Percentiles rank a stretch among this genome's conserved stretches.
These are phyloP conservation scores for Paecilomyces variotii DNA, from an alignment of 2,329 filamentous ascomycete genomes.

Conservation along the genomic window DNA sequence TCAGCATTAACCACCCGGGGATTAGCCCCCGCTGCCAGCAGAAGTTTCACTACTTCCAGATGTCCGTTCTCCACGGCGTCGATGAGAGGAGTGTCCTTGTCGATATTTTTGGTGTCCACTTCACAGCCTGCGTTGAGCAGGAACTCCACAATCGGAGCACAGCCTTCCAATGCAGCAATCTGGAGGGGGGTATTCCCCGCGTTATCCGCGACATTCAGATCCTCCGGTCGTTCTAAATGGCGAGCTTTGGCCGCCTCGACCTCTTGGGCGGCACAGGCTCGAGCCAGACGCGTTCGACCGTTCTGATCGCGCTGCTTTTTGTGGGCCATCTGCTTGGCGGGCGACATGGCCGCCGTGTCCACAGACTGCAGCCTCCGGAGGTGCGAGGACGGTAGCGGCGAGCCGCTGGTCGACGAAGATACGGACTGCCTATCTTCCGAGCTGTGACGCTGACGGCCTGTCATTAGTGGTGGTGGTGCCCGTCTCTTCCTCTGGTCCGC, in stretches of 20 bases:
- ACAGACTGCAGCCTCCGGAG: slow-evolving; percentile 34
- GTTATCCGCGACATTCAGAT: slow-evolving; percentile 83
- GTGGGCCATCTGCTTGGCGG: slow-evolving; percentile 57
- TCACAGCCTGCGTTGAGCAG: slow-evolving; percentile 78
- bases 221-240: slow-evolving; percentile 70
- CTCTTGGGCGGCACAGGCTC: slow-evolving; percentile 80
- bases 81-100: slow-evolving; percentile 86
- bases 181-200: slow-evolving; percentile 95
- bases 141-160: slow-evolving; percentile 77
- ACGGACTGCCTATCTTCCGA: slow-evolving; percentile 40
- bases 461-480: slow-evolving; percentile 31
- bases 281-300: slow-evolving; percentile 82
- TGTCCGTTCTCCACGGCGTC: slow-evolving; percentile 97
- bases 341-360: slow-evolving; percentile 48
- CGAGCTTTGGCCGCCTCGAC: slow-evolving; percentile 69
- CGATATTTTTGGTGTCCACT: slow-evolving; percentile 67
- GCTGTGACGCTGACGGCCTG: slow-evolving; percentile 34
- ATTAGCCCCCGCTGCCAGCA: slow-evolving; percentile 82
- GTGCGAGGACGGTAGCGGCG: slow-evolving; percentile 33
- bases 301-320: slow-evolving; percentile 89
- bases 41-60: slow-evolving; percentile 72
- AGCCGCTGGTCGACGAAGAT: slow-evolving; percentile 37
- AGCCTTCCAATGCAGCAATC: slow-evolving; percentile 82
- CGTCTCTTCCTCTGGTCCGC: slow-evolving; percentile 26
- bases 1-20: slow-evolving; percentile 86